Conservation (phyloP, 257 asterid species). For the Voacanga thouarsii region DNA sequence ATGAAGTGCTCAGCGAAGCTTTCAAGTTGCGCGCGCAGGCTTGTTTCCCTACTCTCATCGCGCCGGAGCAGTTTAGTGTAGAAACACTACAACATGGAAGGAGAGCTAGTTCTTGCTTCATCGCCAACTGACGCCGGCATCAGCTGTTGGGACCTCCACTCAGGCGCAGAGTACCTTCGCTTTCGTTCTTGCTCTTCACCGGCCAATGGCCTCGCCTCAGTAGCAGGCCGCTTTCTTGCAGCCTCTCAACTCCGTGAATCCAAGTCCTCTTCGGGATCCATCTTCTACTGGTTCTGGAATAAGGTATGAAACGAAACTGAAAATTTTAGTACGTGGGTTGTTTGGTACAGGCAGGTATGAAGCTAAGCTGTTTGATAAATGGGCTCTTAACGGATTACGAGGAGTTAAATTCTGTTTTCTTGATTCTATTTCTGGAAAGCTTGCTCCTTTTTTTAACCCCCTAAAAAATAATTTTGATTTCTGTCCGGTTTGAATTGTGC, state of each 20-base stretch:
- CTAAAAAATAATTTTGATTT: too few relatives aligned
- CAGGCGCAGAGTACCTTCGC: constrained; percentile 71
- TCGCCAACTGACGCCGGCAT: constrained; percentile 85
- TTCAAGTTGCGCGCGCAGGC: constrained; percentile 15
- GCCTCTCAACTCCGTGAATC: constrained; percentile 74
- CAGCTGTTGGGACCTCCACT: constrained; percentile 83
- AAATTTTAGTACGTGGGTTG: not conserved
- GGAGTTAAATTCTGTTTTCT: not conserved
- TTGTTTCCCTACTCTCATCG: not conserved
- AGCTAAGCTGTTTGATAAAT: constrained; percentile 22
- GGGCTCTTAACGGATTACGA: constrained; percentile 18
- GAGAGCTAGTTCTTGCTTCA: constrained; percentile 70
- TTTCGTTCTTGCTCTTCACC: constrained; percentile 70
- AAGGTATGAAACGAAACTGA: constrained; percentile 37
- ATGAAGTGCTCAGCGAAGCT: not conserved
- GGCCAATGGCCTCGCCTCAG: constrained; percentile 63
- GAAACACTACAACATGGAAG: constrained; percentile 35
- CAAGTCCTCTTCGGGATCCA: constrained; percentile 62
- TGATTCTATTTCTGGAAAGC: not conserved
- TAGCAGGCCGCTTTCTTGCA: constrained; percentile 73
- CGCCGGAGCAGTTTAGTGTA: constrained; percentile 1
- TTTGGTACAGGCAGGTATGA: not conserved
- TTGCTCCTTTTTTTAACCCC: not conserved
- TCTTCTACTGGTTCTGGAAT: constrained; percentile 86
- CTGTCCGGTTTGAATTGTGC: constrained; percentile 17